Percentiles rank a stretch among this genome's conserved stretches.
These are phyloP conservation scores for Botryotinia globosa DNA, from an alignment of 2,329 filamentous ascomycete species.

Conservation along the genomic window DNA sequence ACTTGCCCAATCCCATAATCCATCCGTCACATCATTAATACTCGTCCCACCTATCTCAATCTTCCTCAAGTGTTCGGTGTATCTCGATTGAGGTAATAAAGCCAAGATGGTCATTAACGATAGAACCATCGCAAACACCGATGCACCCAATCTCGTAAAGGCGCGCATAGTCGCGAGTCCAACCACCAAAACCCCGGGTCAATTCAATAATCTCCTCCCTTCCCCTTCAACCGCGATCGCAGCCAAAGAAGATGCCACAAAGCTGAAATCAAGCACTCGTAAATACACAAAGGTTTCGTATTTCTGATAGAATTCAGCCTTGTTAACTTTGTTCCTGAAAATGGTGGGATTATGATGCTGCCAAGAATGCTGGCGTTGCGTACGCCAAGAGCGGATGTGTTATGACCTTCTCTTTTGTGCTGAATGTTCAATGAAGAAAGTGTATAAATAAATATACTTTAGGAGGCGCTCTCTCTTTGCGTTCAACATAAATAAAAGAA, in stretches of 20 bases:
- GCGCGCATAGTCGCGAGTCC: slow-evolving; percentile 13
- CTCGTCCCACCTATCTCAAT: slow-evolving; percentile 25
- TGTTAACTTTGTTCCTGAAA: slow-evolving; percentile 3
- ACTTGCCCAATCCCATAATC: slow-evolving; percentile 29
- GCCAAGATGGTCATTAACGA: slow-evolving; percentile 29
- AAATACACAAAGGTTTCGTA: neutral
- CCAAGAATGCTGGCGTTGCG: neutral
- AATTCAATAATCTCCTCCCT: neutral
- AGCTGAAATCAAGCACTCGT: neutral
- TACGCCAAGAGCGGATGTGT: slow-evolving; percentile 7
- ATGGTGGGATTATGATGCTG: neutral
- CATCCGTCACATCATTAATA: slow-evolving; percentile 24
- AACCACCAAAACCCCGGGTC: neutral
- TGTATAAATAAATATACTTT: neutral
- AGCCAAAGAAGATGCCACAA: neutral
- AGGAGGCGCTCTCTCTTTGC: neutral
- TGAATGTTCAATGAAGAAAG: neutral
- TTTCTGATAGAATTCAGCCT: slow-evolving; percentile 12
- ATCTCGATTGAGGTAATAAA: slow-evolving; percentile 25
- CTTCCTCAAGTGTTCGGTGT: slow-evolving; percentile 28
- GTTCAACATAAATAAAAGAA: neutral
- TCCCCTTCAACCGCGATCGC: neutral
- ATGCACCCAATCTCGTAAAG: slow-evolving; percentile 28
- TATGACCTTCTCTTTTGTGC: neutral
- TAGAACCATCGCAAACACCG: slow-evolving; percentile 27